phyloP scores from a whole-genome alignment of 129 eudicot species.

The Flaveria trinervia region DNA sequence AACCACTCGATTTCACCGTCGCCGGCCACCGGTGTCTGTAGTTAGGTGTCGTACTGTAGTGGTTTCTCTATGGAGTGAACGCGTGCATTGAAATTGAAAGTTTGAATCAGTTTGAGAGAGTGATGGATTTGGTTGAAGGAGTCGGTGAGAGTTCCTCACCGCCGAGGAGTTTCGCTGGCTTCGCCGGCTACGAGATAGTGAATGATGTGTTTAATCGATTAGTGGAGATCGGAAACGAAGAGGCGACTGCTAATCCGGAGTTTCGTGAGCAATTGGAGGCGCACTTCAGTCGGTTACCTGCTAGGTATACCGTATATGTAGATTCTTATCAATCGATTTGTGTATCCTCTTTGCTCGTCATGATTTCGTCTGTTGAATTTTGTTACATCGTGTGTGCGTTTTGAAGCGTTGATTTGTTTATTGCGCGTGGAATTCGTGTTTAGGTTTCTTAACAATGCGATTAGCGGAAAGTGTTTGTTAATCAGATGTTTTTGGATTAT shows the following conservation, averaged over 20 bases:
- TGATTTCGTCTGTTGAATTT: conserved; percentile 12
- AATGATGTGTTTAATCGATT: conserved; percentile 81
- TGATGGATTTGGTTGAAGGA: conserved; percentile 84
- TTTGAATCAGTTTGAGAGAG: conserved; percentile 12
- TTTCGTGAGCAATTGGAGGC: conserved; percentile 64
- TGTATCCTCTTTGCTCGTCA: not conserved
- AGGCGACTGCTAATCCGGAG: conserved; percentile 53
- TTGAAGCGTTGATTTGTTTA: conserved; percentile 12
- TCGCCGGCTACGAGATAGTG: conserved; percentile 47
- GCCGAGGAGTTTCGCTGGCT: conserved; percentile 51
- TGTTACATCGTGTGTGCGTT: conserved; percentile 1
- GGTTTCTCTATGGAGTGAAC: conserved; percentile 9
- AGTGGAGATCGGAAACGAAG: conserved; percentile 54
- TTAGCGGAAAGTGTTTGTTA: conserved; percentile 24
- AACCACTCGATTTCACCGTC: conserved; percentile 1
- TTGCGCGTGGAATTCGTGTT: conserved; percentile 20
- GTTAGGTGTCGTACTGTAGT: conserved; percentile 6
- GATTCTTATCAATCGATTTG: not conserved
- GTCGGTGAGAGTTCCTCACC: conserved; percentile 95
- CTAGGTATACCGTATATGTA: conserved; percentile 45
- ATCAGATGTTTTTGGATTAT: conserved; percentile 28
- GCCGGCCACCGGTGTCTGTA: conserved; percentile 22
- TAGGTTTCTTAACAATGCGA: conserved; percentile 38
- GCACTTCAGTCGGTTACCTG: conserved; percentile 82
- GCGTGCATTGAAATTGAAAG: conserved; percentile 1